Evolutionary conservation across 2,329 filamentous ascomycete genomes (phyloP), one percentile per base, ranked within the genome.

Genomic region (Colletotrichum karsti): DNA sequence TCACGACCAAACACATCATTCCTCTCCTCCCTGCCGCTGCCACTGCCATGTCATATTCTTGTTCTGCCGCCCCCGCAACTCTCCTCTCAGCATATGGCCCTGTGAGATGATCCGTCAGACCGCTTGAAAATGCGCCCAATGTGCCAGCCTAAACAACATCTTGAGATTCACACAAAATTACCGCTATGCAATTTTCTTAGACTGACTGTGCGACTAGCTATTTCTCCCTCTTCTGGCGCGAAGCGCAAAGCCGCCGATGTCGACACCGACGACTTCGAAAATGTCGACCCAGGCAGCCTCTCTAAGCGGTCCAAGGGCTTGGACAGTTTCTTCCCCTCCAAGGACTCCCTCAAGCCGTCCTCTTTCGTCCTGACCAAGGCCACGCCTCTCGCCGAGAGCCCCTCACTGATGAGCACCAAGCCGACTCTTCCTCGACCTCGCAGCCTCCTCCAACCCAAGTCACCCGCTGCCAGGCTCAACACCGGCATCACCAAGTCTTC

Each of bases 221-320:
- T 83, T 69, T 72, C 82, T 15, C 72, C 77, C 24, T 72, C 81
- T 3, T 77, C 82, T 4, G 74, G 82, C 10, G 78, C 75, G 63
- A 91, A 91, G 78, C 85, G 89, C 70, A 91, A 91, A 78, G 88
- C 87, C 18, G 72, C 78, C 35, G 84, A 87, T 42, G 75, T 84
- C 56, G 84, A 88, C 68, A 75, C 75, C 10, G 83, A 86, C 73
- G 84, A 91, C 77, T 83, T 77, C 55, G 89, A 91, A 80, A 92
- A 92, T 74, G 81, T 90, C 72, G 88, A 91, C 77, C 89, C 89
- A 5, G 70, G 79, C 57, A 72, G 84, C 70, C 88, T 85, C 73
- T 80, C 86, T 63, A 91, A 92, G 81, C 85, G 89, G 67, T 82
- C 85, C 59, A 91, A 91, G 77, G 83, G 82, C 56, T 74, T 79